These are phyloP conservation scores for Fraxinus pennsylvanica DNA, from an alignment of 257 asterid genomes.

Conservation along the genomic window DNA sequence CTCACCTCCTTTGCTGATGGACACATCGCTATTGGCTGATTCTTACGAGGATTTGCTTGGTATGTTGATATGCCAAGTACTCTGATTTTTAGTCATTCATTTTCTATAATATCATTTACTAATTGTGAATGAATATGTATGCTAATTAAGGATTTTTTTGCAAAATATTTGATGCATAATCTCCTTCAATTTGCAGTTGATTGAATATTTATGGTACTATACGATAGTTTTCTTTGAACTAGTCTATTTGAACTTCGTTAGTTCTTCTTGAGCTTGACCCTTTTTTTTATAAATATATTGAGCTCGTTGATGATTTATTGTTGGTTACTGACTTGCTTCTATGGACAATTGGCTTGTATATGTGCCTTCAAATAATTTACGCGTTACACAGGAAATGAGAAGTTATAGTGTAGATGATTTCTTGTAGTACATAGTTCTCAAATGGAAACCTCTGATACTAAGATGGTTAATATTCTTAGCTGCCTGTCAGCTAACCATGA, in stretches of 20 bases:
- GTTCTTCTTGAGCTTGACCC: background rate
- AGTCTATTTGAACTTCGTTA: background rate
- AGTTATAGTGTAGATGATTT: background rate
- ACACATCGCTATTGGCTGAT: slow-evolving; percentile 69
- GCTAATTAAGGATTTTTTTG: slow-evolving; percentile 11
- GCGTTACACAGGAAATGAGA: background rate
- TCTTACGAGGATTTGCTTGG: slow-evolving; percentile 96
- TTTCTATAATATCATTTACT: slow-evolving; percentile 16
- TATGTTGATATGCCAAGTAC: slow-evolving; percentile 32
- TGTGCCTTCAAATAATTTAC: background rate
- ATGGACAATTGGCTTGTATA: background rate
- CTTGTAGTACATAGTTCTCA: background rate
- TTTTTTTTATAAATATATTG: background rate
- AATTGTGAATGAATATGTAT: slow-evolving; percentile 9
- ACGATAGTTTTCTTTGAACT: background rate
- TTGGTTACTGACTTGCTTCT: background rate
- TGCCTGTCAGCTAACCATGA: background rate
- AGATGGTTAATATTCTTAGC: background rate
- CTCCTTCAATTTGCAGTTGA: background rate
- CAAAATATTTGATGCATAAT: slow-evolving; percentile 19
- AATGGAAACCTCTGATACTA: background rate
- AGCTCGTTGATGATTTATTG: background rate
- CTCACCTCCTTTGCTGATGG: slow-evolving; percentile 94
- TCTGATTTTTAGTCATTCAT: slow-evolving; percentile 16
- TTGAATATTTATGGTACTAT: background rate